Evolutionary conservation across 805 yeast genomes (phyloP).

Genomic region (Spathaspora boniae): DNA sequence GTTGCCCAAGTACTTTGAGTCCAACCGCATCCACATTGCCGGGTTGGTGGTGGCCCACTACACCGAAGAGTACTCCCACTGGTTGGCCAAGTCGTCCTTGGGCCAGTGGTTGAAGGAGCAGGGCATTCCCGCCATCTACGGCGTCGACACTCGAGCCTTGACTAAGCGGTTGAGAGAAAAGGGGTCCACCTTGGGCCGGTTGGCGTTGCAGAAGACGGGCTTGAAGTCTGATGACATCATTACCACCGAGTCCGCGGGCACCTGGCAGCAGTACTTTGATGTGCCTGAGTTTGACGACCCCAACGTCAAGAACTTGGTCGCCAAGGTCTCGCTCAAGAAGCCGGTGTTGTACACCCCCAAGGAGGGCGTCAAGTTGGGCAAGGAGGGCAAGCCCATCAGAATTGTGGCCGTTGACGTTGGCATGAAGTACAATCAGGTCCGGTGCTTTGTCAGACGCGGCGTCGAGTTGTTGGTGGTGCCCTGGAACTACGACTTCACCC

Average conservation of each 20-base stretch:
- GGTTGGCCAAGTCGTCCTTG: conserved; percentile 85
- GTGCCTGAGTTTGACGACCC: conserved; percentile 93
- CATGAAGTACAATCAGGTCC: conserved; percentile 95
- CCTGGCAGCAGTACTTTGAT: conserved; percentile 64
- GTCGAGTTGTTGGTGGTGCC: conserved; percentile 95
- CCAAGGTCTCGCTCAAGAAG: conserved; percentile 75
- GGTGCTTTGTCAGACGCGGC: conserved; percentile 95
- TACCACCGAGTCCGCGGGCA: conserved; percentile 20
- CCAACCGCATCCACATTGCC: conserved; percentile 88
- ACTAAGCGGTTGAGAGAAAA: conserved; percentile 89
- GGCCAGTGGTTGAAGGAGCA: conserved; percentile 92
- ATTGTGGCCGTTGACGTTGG: conserved; percentile 95
- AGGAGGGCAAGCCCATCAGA: conserved; percentile 72
- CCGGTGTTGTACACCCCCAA: conserved; percentile 78
- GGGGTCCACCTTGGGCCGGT: conserved; percentile 92
- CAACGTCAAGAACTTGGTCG: conserved; percentile 85
- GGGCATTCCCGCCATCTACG: conserved; percentile 93
- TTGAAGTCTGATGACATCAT: conserved; percentile 29
- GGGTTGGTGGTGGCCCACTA: conserved; percentile 96
- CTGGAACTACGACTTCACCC: conserved; percentile 82
- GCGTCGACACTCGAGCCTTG: conserved; percentile 93
- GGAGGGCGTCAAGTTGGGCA: conserved; percentile 48
- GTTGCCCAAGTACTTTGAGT: conserved; percentile 91
- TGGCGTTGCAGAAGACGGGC: conserved; percentile 54
- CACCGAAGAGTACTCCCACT: conserved; percentile 94